A percentile compares a stretch with the other conserved stretches of the same genome.
Evolutionary conservation across 2,329 filamentous ascomycete species (phyloP).

Genomic region (Chaetomiaceae sp.): DNA sequence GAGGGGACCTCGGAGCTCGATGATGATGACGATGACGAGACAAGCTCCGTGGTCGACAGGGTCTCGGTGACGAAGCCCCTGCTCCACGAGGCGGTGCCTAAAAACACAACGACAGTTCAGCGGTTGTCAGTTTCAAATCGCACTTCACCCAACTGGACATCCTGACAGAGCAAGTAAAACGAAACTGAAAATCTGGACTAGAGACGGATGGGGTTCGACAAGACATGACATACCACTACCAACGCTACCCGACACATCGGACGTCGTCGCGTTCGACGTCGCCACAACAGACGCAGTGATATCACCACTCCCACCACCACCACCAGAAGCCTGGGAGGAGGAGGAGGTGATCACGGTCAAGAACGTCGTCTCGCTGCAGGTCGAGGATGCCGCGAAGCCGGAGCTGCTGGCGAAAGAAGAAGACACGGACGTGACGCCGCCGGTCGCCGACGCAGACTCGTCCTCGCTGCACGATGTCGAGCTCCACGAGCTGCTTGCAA

Average conservation of each 20-base stretch:
- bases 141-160: no score
- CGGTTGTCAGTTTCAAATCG: no score
- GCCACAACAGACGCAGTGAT: no score
- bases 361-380: constrained; percentile 25
- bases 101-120: no score
- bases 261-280: background rate
- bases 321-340: constrained; percentile 2
- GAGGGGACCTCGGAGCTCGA: background rate
- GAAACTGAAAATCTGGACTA: no score
- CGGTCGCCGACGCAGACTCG: background rate
- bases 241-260: background rate
- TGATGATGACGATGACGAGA: background rate
- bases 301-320: no score
- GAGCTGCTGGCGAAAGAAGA: no score
- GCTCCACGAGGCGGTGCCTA: no score
- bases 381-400: constrained; percentile 1
- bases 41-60: background rate
- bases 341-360: constrained; percentile 12
- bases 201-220: no score
- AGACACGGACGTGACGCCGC: background rate
- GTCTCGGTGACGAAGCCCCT: background rate
- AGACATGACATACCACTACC: background rate
- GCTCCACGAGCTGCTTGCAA: no score
- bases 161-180: no score
- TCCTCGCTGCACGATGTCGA: constrained; percentile 1